These are phyloP conservation scores for Citrus cavaleriei DNA, from an alignment of 345 rosid species.

Conservation along the genomic window DNA sequence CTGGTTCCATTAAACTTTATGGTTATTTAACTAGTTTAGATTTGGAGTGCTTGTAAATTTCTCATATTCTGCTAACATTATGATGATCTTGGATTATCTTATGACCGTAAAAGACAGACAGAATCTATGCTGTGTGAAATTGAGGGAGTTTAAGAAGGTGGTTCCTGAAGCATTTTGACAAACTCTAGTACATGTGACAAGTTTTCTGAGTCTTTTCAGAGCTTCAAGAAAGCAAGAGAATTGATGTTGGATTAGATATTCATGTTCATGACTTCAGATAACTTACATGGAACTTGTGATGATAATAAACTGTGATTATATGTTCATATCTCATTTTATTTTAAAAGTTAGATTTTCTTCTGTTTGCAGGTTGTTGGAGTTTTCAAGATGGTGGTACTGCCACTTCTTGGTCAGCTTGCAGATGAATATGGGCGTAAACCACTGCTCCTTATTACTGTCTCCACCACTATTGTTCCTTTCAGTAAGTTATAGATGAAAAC, in stretches of 20 bases:
- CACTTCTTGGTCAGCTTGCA: conserved; percentile 55
- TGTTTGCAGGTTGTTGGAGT: conserved; percentile 45
- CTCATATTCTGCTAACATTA: neutral
- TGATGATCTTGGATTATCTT: neutral
- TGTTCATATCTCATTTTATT: neutral
- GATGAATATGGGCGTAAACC: conserved; percentile 60
- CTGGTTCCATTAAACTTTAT: neutral
- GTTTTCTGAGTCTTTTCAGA: neutral
- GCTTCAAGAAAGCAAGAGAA: neutral
- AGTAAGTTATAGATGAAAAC: conserved; percentile 24
- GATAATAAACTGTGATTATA: neutral
- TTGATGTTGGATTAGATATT: neutral
- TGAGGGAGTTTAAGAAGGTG: neutral
- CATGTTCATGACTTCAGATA: neutral
- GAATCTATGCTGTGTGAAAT: neutral
- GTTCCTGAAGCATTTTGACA: neutral
- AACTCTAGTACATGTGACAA: neutral
- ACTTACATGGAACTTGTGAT: neutral
- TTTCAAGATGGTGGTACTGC: conserved; percentile 56
- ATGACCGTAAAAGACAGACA: neutral
- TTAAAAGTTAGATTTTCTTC: neutral
- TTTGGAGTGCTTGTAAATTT: neutral
- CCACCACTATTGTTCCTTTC: conserved; percentile 48
- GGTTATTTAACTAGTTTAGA: neutral
- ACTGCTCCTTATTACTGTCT: conserved; percentile 38